Conservation (phyloP, 768 basidiomycete species). For the Hypholoma fasciculare region DNA sequence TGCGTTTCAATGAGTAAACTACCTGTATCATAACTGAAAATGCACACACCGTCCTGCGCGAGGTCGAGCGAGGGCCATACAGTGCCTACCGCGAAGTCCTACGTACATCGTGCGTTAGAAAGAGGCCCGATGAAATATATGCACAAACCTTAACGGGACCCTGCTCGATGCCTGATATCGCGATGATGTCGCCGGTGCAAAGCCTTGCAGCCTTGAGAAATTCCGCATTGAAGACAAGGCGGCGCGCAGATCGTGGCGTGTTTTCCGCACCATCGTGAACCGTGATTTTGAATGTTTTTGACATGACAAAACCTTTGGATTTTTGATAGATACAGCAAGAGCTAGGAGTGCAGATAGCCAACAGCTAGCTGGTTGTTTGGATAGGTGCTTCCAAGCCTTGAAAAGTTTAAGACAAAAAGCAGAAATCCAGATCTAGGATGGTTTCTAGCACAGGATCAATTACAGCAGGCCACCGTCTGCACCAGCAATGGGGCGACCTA, state of each 20-base stretch:
- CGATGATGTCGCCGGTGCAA: conserved; percentile 69
- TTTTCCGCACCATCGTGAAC: conserved; percentile 32
- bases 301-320: conserved; percentile 3
- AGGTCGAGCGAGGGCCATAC: conserved; percentile 76
- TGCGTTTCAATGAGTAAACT: conserved; percentile 25
- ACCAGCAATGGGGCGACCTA: no score
- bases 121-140: background rate
- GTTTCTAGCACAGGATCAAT: no score
- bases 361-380: no score
- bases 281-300: conserved; percentile 42
- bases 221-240: conserved; percentile 65
- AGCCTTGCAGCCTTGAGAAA: conserved; percentile 59
- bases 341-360: no score
- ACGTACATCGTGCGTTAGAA: conserved; percentile 16
- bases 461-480: no score
- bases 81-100: conserved; percentile 69
- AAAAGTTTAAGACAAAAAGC: no score
- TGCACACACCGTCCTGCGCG: conserved; percentile 53
- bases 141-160: conserved; percentile 23
- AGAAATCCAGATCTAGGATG: no score
- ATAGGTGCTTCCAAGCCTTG: no score
- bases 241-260: conserved; percentile 55
- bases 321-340: no score
- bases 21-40: conserved; percentile 4
- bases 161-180: conserved; percentile 43